Evolutionary conservation across 148 eudicot species (phyloP).

Genomic region (Diospyros kaki): DNA sequence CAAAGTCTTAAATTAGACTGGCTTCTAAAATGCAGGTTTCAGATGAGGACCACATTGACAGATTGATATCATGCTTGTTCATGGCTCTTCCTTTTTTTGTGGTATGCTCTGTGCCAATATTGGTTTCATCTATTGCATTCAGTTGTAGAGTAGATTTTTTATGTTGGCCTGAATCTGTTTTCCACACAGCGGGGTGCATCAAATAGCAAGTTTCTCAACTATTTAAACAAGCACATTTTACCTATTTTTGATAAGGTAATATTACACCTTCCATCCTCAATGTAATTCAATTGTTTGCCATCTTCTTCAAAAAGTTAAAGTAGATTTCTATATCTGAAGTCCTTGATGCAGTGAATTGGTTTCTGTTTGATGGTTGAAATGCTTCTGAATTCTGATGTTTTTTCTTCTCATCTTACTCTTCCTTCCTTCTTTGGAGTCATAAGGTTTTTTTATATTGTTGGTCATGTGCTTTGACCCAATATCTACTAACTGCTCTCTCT

Average conservation of each 20-base stretch:
- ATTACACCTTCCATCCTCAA: neutral
- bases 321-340: too few relatives aligned
- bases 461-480: too few relatives aligned
- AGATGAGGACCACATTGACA: conserved; percentile 31
- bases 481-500: too few relatives aligned
- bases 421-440: too few relatives aligned
- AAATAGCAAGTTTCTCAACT: conserved; percentile 12
- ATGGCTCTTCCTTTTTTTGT: conserved; percentile 69
- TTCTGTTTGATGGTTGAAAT: neutral
- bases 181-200: conserved; percentile 67
- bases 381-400: too few relatives aligned
- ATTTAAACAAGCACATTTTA: too few relatives aligned
- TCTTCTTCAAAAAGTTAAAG: too few relatives aligned
- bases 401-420: too few relatives aligned
- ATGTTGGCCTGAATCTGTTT: neutral
- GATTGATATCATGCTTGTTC: conserved; percentile 53
- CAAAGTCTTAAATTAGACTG: too few relatives aligned
- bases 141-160: neutral
- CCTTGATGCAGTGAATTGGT: too few relatives aligned
- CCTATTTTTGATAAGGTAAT: conserved; percentile 35
- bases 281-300: too few relatives aligned
- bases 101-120: conserved; percentile 22
- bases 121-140: neutral
- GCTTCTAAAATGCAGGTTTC: conserved; percentile 34
- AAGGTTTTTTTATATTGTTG: too few relatives aligned